phyloP scores from a whole-genome alignment of 2,329 filamentous ascomycete genomes.

The Aspergillus novoparasiticus region DNA sequence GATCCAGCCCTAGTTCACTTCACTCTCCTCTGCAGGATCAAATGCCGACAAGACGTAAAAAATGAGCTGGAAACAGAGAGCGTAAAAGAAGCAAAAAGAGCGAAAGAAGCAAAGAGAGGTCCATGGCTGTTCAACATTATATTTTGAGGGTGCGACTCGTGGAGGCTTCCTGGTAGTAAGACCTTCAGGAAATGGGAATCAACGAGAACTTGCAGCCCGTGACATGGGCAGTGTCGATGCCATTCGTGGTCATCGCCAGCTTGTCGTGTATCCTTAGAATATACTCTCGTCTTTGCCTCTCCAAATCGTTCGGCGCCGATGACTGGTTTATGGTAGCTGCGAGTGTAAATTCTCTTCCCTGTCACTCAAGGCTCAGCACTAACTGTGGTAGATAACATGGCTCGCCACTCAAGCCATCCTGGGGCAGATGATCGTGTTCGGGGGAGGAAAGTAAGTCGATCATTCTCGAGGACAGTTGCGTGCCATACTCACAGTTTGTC shows the following conservation, averaged over 20 bases:
- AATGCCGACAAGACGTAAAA: background rate
- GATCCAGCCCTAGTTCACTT: background rate
- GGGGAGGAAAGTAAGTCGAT: slow-evolving; percentile 7
- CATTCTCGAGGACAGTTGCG: background rate
- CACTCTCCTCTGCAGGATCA: background rate
- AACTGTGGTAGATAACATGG: slow-evolving; percentile 2
- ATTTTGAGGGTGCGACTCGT: too few relatives aligned
- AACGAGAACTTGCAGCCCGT: slow-evolving; percentile 10
- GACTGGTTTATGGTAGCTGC: slow-evolving; percentile 10
- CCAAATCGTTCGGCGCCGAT: slow-evolving; percentile 5
- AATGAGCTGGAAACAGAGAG: background rate
- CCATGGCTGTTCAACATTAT: background rate
- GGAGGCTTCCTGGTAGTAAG: background rate
- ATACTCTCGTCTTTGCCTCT: slow-evolving; percentile 11
- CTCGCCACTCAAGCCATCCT: slow-evolving; percentile 1
- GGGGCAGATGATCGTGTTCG: slow-evolving; percentile 4
- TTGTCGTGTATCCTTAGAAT: slow-evolving; percentile 5
- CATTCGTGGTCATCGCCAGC: slow-evolving; percentile 5
- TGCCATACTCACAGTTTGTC: background rate
- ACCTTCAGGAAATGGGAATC: slow-evolving; percentile 3
- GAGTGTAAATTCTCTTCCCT: background rate
- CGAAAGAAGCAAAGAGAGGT: background rate
- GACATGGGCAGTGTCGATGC: slow-evolving; percentile 8
- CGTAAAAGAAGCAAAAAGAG: background rate
- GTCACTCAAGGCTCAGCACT: background rate